Conservation (phyloP, 768 basidiomycete species). For the Gymnopilus dilepis region DNA sequence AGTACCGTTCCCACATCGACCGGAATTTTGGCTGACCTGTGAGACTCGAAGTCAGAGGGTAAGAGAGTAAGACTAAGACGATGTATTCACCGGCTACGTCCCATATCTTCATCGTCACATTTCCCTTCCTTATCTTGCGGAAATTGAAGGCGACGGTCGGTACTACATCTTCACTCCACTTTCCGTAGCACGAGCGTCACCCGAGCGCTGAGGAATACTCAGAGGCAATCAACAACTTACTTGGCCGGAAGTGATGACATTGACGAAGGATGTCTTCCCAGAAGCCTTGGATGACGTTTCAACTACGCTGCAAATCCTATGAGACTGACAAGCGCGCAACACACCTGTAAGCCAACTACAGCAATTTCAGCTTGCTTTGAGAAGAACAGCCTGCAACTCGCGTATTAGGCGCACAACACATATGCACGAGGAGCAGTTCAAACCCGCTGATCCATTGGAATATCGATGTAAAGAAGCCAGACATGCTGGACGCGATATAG, state of each 20-base stretch:
- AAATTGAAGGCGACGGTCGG: conserved; percentile 95
- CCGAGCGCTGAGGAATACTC: neutral
- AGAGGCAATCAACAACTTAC: conserved; percentile 42
- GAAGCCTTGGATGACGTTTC: conserved; percentile 63
- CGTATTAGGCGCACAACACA: neutral
- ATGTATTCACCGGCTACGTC: conserved; percentile 80
- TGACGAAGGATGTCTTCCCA: conserved; percentile 94
- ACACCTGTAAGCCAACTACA: conserved; percentile 88
- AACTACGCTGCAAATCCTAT: too few relatives aligned
- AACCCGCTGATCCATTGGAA: conserved; percentile 54
- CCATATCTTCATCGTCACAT: conserved; percentile 93
- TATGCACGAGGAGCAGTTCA: conserved; percentile 2
- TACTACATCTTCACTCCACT: conserved; percentile 98
- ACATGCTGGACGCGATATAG: conserved; percentile 33
- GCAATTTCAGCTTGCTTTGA: conserved; percentile 87
- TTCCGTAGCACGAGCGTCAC: conserved; percentile 19
- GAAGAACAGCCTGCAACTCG: conserved; percentile 71
- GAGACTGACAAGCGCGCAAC: too few relatives aligned
- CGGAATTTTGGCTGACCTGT: conserved; percentile 91
- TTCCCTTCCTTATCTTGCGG: conserved; percentile 86
- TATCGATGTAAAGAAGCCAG: conserved; percentile 45
- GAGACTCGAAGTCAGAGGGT: conserved; percentile 14
- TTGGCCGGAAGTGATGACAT: conserved; percentile 88
- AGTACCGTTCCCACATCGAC: conserved; percentile 96
- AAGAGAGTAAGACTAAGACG: conserved; percentile 1